Base-by-base conservation (phyloP, 1,139 yeast species). In the Yamadazyma triangularis region DNA sequence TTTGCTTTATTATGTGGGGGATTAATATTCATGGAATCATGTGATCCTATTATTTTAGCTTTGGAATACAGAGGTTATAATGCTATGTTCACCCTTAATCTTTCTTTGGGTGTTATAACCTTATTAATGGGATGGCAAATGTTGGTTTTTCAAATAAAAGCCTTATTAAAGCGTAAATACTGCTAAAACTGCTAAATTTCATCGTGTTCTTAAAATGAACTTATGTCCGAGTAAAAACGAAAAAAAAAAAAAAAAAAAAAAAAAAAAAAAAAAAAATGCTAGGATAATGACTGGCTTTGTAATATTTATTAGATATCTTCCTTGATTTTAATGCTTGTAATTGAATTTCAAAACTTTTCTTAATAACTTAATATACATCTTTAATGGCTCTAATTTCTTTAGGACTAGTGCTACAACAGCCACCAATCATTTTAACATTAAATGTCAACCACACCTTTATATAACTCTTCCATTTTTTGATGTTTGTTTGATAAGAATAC, bases 71-170 rank as follows among this genome's bases (percentile, higher is more conserved):
- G 89, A 50, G 96, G 96, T 2, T 70, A 79, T 38, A 87, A 93
- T 23, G 69, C 85, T 33, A 89, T 91, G 96, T 89, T 91, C 58
- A 84, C 91, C 0, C 73, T 89, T 49, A 89, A 88, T 52, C 73
- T 91, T 25, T 75, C 83, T 37, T 84, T 91, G 40, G 97, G 98
- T 6, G 39, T 78, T 24, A 69, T 82, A 21, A 75, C 91, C 4
- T 64, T 91, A 33, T 42, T 88, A n/a, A 88, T 91, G 96, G 83
- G 87, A 2, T 88, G 95, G 95, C 77, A 79, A 38, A 85, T 87
- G 88, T 35, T 62, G 6, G 62, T 87, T 15, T 73, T 85, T 53
- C 70, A 83, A 30, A 60, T 84, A 58, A 83, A 71, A 48, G 77
- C 74, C 41, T 67, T 73, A 65, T 47, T 78, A 28, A 56, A 36